Evolutionary conservation across 1,284 basidiomycete genomes (phyloP).

Genomic region (Cutaneotrichosporon dermatis): DNA sequence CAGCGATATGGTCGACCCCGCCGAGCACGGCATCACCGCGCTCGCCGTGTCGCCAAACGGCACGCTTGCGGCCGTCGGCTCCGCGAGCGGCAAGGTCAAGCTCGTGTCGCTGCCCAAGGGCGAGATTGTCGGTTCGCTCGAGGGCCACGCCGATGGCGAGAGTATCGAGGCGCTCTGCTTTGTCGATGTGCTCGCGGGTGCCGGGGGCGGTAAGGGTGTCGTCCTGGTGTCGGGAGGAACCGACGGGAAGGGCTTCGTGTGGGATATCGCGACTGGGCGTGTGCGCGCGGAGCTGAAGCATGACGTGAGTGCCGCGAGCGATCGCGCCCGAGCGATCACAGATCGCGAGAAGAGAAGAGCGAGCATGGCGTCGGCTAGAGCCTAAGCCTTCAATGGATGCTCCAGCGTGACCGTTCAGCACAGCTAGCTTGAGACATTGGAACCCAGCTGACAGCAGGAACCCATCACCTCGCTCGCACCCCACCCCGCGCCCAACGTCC

Average conservation of each 20-base stretch:
- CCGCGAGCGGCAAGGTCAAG: conserved; percentile 73
- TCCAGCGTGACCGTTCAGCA: not conserved
- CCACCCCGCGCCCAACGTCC: conserved; percentile 62
- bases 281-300: conserved; percentile 74
- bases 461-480: conserved; percentile 75
- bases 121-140: conserved; percentile 71
- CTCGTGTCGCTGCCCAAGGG: conserved; percentile 83
- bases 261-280: conserved; percentile 83
- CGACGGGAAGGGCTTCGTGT: conserved; percentile 89
- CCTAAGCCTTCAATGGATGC: too few species aligned
- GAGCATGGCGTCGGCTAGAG: too few species aligned
- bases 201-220: conserved; percentile 57
- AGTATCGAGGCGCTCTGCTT: conserved; percentile 87
- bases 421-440: not conserved
- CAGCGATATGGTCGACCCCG: conserved; percentile 56
- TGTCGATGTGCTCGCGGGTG: conserved; percentile 64
- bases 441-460: conserved; percentile 54
- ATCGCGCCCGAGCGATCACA: too few species aligned
- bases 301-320: conserved; percentile 54
- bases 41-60: conserved; percentile 78
- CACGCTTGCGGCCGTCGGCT: conserved; percentile 82
- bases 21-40: conserved; percentile 73
- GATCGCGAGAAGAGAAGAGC: too few species aligned
- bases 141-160: conserved; percentile 81
- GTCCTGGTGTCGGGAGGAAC: conserved; percentile 79